Conservation (phyloP, 148 eudicot genomes). For the Linanthus parryae region DNA sequence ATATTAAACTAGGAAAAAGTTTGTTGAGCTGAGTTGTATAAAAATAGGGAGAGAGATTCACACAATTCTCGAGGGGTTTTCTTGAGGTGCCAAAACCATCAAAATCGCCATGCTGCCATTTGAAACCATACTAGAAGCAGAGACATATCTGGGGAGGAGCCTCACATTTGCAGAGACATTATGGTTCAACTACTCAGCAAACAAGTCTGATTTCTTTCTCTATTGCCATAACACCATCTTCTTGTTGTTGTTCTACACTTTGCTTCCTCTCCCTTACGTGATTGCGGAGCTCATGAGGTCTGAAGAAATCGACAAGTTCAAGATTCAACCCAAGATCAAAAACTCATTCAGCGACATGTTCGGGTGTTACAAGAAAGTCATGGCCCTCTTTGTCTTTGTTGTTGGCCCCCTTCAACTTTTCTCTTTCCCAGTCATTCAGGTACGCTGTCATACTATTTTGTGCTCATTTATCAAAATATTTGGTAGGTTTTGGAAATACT, state of each 20-base stretch:
- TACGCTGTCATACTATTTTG: no score
- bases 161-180: slow-evolving; percentile 43
- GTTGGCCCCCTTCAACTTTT: no score
- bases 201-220: slow-evolving; percentile 48
- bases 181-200: no score
- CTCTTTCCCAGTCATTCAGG: slow-evolving; percentile 63
- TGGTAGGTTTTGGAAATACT: no score
- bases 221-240: slow-evolving; percentile 62
- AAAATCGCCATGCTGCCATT: slow-evolving; percentile 55
- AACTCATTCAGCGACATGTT: slow-evolving; percentile 40
- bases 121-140: slow-evolving; percentile 34
- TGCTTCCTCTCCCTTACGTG: slow-evolving; percentile 42
- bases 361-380: slow-evolving; percentile 45
- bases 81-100: no score
- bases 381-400: slow-evolving; percentile 36
- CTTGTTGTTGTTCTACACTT: slow-evolving; percentile 40
- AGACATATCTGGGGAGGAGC: slow-evolving; percentile 36
- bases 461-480: no score
- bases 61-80: no score
- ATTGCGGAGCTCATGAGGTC: slow-evolving; percentile 32
- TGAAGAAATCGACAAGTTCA: slow-evolving; percentile 33
- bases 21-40: no score
- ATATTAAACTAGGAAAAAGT: no score
- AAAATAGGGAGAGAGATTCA: no score
- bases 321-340: slow-evolving; percentile 58